Base-by-base conservation (phyloP, 306 rosid genomes). In the Trichosanthes truncata region DNA sequence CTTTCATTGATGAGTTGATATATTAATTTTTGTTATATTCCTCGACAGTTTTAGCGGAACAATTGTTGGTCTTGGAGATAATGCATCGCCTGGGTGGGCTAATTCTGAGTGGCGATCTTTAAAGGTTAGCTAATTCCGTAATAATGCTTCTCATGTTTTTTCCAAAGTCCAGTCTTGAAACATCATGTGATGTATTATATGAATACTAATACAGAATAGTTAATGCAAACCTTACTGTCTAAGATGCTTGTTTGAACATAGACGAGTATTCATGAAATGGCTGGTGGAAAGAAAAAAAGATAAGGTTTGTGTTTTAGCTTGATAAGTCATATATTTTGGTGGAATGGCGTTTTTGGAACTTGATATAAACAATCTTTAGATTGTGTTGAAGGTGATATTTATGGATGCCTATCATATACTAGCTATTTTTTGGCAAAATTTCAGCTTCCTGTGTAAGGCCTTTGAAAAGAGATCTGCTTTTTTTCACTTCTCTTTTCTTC, bases 81-180 rank as follows among this genome's bases (percentile, higher is more conserved):
- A 82, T 81, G 77, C 83, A 33, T 89, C 97, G 23, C 79, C 92
- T 45, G 97, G 90, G 55, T 94, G 97, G 98, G 79, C 84, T 56
- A 86, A 94, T 87, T 94, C 98, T 81, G 98, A 94, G 84, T 94
- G 98, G 98, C 89, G 98, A 74, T 92, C 97, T 18, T 81, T 94
- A 78, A 92, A 94, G 96, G 98, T 94, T 75, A 75, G 75, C 72
- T 17, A 15, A n/a, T 51, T 31, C 40, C 33, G 1, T 17, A 25
- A 29, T 73, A 14, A 15, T 43, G 40, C 57, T 26, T 46, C 41
- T 26, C 41, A 15, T 73, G 41, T 29, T 26, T 26, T 48, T 8
- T 7, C 23, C 8, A 5, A 15, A 73, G 26, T 15, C 33, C 59
- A 73, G 57, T 46, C 41, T 26, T 5, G 15, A 71, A 15, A 73